Evolutionary conservation across 108 stramenopile genomes (phyloP).

Genomic region (Skeletonema grethae): DNA sequence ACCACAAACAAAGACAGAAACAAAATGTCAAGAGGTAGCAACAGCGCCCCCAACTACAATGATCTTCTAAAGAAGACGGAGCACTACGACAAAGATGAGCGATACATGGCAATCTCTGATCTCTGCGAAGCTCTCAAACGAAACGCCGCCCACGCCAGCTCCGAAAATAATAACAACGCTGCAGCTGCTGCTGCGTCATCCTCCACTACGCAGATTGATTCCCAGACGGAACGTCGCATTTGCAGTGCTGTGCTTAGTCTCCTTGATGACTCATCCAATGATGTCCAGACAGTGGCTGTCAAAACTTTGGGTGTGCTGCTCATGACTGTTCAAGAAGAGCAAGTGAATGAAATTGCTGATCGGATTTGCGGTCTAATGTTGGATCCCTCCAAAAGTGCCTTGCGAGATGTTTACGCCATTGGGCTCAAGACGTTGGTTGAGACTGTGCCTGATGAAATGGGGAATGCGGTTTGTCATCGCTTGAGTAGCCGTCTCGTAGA

Average conservation of each 20-base stretch:
- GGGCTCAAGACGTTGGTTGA: slow-evolving; percentile 96
- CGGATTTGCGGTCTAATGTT: slow-evolving; percentile 92
- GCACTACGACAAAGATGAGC: slow-evolving; percentile 88
- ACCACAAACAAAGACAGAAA: background rate
- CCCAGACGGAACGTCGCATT: slow-evolving; percentile 85
- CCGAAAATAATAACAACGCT: slow-evolving; percentile 16
- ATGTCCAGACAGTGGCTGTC: slow-evolving; percentile 97
- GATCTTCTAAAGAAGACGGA: slow-evolving; percentile 86
- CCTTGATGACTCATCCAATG: slow-evolving; percentile 93
- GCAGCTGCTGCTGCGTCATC: slow-evolving; percentile 5
- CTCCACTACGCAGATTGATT: slow-evolving; percentile 49
- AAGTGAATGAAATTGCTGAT: slow-evolving; percentile 88
- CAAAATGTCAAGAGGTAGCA: slow-evolving; percentile 21
- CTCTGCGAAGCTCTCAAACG: slow-evolving; percentile 90
- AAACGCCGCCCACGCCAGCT: slow-evolving; percentile 41
- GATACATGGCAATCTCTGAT: slow-evolving; percentile 99
- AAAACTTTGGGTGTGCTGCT: slow-evolving; percentile 94
- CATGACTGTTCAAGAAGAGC: slow-evolving; percentile 93
- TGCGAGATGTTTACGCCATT: slow-evolving; percentile 98
- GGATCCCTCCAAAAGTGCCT: slow-evolving; percentile 85
- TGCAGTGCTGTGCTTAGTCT: slow-evolving; percentile 90
- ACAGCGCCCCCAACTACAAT: slow-evolving; percentile 31
- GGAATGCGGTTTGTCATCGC: slow-evolving; percentile 73
- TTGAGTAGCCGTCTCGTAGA: slow-evolving; percentile 80
- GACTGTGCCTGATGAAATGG: slow-evolving; percentile 88